phyloP scores from a whole-genome alignment of 345 rosid genomes.

The Excoecaria cochinchinensis region DNA sequence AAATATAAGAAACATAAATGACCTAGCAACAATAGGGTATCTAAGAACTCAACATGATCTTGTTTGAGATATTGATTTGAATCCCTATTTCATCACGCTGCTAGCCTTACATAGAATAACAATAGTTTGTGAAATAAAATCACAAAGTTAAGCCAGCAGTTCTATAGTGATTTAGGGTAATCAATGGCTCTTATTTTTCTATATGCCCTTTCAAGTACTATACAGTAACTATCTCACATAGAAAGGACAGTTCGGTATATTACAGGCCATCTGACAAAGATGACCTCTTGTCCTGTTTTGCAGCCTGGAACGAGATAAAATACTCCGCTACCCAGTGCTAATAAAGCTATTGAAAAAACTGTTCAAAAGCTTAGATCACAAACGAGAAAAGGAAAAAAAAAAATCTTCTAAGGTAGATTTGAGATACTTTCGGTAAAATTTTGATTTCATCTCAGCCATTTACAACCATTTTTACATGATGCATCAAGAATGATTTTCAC shows the following conservation, averaged over 20 bases:
- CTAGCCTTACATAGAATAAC: too few relatives aligned
- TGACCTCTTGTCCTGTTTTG: neutral
- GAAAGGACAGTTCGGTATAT: neutral
- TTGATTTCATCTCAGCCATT: too few relatives aligned
- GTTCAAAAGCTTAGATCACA: neutral
- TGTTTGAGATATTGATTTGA: neutral
- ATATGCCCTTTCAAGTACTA: neutral
- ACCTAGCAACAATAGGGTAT: neutral
- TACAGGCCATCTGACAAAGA: neutral
- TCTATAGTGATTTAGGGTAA: neutral
- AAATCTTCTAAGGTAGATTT: neutral
- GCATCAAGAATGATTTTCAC: neutral
- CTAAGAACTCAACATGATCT: neutral
- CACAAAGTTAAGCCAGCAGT: neutral
- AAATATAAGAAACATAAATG: neutral
- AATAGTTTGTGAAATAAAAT: too few relatives aligned
- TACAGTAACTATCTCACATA: neutral
- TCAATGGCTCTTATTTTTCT: neutral
- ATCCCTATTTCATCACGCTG: too few relatives aligned
- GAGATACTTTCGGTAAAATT: neutral
- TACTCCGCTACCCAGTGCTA: neutral
- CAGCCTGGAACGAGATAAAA: neutral
- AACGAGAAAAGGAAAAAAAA: neutral
- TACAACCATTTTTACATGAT: neutral
- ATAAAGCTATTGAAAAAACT: neutral